phyloP scores from a whole-genome alignment of 2,329 filamentous ascomycete genomes.

The Fusarium sp. region DNA sequence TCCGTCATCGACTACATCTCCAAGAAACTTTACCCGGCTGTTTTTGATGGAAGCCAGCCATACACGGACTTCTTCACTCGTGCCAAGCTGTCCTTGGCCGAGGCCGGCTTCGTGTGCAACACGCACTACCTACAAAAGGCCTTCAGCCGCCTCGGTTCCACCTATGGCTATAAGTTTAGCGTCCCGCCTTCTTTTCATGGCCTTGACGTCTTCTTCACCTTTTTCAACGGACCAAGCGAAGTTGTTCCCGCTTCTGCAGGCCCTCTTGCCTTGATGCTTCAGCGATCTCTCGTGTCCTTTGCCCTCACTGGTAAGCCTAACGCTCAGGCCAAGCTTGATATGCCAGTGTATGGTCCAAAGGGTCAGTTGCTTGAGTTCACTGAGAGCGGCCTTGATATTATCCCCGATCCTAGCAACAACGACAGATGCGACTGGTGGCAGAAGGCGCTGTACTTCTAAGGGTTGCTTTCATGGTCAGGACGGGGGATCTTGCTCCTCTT shows the following conservation, averaged over 20 bases:
- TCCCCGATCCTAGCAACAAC: not conserved
- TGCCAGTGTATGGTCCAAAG: not conserved
- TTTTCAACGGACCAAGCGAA: not conserved
- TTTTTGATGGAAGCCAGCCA: not conserved
- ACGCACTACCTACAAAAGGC: not conserved
- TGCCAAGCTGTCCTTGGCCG: not conserved
- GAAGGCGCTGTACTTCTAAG: not conserved
- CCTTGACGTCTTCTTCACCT: not conserved
- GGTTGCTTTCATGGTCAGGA: not conserved
- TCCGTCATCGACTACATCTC: not conserved
- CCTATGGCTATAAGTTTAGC: not conserved
- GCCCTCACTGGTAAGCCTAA: not conserved
- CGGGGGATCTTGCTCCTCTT: not conserved
- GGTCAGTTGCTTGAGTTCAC: not conserved
- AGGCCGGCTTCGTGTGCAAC: not conserved
- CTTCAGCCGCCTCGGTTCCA: not conserved
- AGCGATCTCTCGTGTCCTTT: not conserved
- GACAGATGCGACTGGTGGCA: not conserved
- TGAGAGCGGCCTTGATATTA: not conserved
- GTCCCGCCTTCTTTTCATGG: not conserved
- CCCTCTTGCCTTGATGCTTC: not conserved
- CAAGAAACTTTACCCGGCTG: not conserved
- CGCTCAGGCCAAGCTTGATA: not conserved
- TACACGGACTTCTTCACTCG: not conserved
- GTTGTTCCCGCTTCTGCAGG: not conserved